A percentile compares a stretch with the other conserved stretches of the same genome.
These are phyloP conservation scores for Cladosporium velox DNA, from an alignment of 2,329 filamentous ascomycete species.

Conservation along the genomic window DNA sequence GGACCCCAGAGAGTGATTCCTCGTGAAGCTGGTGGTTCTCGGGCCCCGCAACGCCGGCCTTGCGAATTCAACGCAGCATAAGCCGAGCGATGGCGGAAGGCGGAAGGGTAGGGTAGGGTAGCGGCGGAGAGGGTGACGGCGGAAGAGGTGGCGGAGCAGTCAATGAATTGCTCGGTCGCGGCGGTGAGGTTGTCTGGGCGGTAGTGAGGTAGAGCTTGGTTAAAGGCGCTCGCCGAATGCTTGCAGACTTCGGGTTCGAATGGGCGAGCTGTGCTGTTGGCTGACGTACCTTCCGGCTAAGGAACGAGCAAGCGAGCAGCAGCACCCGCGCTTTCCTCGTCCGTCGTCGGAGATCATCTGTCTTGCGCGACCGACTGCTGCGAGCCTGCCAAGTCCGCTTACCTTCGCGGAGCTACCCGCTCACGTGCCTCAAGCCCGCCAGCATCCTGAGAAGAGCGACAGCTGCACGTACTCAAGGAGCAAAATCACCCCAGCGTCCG, in stretches of 20 bases:
- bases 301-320: not conserved
- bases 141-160: slow-evolving; percentile 1
- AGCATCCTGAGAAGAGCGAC: slow-evolving; percentile 21
- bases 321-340: not conserved
- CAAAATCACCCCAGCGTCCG: slow-evolving; percentile 14
- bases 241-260: not conserved
- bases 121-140: not conserved
- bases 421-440: slow-evolving; percentile 11
- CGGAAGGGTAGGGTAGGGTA: too few relatives aligned
- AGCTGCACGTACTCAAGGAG: slow-evolving; percentile 14
- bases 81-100: slow-evolving; percentile 11
- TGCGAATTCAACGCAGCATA: slow-evolving; percentile 19
- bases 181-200: slow-evolving; percentile 7
- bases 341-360: not conserved
- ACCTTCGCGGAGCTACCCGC: not conserved
- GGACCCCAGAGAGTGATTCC: slow-evolving; percentile 14
- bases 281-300: not conserved
- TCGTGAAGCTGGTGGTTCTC: slow-evolving; percentile 17
- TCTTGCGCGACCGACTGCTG: not conserved
- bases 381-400: slow-evolving; percentile 14
- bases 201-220: slow-evolving; percentile 14
- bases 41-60: slow-evolving; percentile 21
- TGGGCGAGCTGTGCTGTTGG: not conserved
- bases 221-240: not conserved
- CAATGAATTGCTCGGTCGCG: not conserved